Percentiles rank a stretch among this genome's conserved stretches.
These are phyloP conservation scores for Fragaria ananassa DNA, from an alignment of 306 rosid species.

Conservation along the genomic window DNA sequence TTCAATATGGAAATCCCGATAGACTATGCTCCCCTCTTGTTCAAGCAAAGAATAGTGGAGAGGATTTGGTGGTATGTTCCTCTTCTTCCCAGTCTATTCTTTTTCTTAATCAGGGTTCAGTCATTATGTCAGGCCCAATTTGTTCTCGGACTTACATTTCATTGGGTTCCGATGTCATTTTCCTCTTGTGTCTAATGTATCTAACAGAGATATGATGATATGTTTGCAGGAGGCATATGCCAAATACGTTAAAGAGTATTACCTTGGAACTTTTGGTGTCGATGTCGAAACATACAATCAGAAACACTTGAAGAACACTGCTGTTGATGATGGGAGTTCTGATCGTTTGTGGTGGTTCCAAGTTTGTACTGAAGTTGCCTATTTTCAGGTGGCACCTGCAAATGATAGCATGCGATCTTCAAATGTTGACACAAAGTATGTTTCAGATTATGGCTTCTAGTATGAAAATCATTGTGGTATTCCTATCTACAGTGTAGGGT, in stretches of 20 bases:
- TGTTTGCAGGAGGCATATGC: constrained; percentile 73
- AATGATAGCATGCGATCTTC: constrained; percentile 85
- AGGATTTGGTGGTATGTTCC: constrained; percentile 77
- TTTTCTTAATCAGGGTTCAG: constrained; percentile 14
- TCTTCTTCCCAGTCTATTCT: constrained; percentile 22
- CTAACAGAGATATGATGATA: constrained; percentile 19
- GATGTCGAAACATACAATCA: constrained; percentile 52
- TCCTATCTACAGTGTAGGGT: background rate
- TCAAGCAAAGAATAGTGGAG: constrained; percentile 71
- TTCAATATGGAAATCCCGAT: constrained; percentile 95
- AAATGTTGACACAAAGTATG: constrained; percentile 66
- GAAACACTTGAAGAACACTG: constrained; percentile 63
- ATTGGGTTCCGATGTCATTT: constrained; percentile 9
- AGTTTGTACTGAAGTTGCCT: constrained; percentile 96
- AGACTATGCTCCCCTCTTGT: constrained; percentile 63
- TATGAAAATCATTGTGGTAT: background rate
- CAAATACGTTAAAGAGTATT: constrained; percentile 66
- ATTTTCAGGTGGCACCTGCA: constrained; percentile 93
- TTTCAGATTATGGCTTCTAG: background rate
- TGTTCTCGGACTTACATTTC: constrained; percentile 1
- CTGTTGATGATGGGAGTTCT: constrained; percentile 45
- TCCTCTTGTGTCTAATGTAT: constrained; percentile 19
- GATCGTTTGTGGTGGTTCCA: constrained; percentile 96
- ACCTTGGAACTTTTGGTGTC: constrained; percentile 44
- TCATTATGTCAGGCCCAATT: background rate